phyloP scores from a whole-genome alignment of 805 yeast genomes.

The Zygotorulaspora sp. region DNA sequence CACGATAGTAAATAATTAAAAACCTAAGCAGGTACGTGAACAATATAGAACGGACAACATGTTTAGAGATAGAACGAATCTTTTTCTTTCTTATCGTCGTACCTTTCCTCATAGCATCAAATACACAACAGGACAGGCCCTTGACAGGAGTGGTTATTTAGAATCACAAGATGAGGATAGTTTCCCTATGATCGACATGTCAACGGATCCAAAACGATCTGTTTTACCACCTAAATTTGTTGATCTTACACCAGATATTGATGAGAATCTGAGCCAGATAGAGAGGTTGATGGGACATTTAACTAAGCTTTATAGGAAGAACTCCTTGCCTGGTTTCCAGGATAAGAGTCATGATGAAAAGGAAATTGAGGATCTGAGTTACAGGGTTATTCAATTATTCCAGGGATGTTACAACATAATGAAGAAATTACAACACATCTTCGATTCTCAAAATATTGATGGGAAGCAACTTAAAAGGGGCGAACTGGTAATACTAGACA shows the following conservation, averaged over 20 bases:
- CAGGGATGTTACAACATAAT: conserved; percentile 76
- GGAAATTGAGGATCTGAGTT: conserved; percentile 74
- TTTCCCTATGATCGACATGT: conserved; percentile 26
- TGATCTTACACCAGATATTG: conserved; percentile 68
- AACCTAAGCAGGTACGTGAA: too few relatives aligned
- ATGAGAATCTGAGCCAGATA: conserved; percentile 52
- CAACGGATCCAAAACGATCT: conserved; percentile 50
- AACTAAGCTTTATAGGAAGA: conserved; percentile 69
- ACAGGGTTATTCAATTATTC: conserved; percentile 65
- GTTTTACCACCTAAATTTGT: conserved; percentile 74
- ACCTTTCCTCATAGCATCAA: conserved; percentile 75
- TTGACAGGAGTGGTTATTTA: conserved; percentile 25
- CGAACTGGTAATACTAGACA: conserved; percentile 65
- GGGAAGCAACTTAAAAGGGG: conserved; percentile 34
- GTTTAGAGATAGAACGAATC: conserved; percentile 94
- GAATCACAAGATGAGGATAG: conserved; percentile 32
- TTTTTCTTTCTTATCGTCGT: conserved; percentile 80
- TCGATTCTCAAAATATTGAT: conserved; percentile 37
- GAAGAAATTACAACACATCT: conserved; percentile 53
- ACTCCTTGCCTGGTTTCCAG: conserved; percentile 80
- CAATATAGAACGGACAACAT: conserved; percentile 39
- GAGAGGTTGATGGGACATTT: conserved; percentile 53
- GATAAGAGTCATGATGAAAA: conserved; percentile 74
- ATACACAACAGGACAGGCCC: conserved; percentile 41
- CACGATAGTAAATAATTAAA: too few relatives aligned